Evolutionary conservation across 805 yeast species (phyloP), one percentile per base, ranked within the genome.

Genomic region (Citeromyces matritensis): DNA sequence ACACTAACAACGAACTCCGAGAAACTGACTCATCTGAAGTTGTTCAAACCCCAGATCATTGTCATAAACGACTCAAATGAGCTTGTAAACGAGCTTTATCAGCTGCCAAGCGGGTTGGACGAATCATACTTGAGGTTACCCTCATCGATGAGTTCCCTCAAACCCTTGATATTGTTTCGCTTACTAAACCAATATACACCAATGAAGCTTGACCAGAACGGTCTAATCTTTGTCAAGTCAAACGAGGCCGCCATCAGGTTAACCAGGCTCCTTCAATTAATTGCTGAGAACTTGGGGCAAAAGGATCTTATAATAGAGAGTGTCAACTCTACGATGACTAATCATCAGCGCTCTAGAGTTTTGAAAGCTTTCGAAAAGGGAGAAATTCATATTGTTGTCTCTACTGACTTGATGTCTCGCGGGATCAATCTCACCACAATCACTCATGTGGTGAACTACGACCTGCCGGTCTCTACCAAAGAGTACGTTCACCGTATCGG

Each of bases 401-500:
- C 83, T 15, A 91, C 98, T 0, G 99, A 91, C 55, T 62, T 91
- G 42, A 79, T 91, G 51, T 81, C 96, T n/a, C 74, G 99, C 55
- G 99, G 99, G 58, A 69, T 91, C 31, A 95, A 88, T 54, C 65
- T 91, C 29, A 55, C 65, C 10, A 63, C 72, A 3, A 69, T 91
- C 30, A 63, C 70, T 28, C 69, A 72, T 38, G 95, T 91, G 9
- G 58, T 91, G 32, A 91, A 91, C 53, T 91, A 91, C 51, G 97
- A 91, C 47, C 52, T 85, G 33, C 98, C 99, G 14, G 63, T 71
- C 15, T 79, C 95, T 1, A 66, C 86, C 1, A 75, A 93, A 39
- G 97, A 91, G 43, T 91, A 91, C 42, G 84, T 91, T 17, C 99
- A 91, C 54, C 69, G 99, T 45, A 84, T 85, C 26, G 99, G 99